Conservation (phyloP, 345 rosid species). For the Citrus glauca region DNA sequence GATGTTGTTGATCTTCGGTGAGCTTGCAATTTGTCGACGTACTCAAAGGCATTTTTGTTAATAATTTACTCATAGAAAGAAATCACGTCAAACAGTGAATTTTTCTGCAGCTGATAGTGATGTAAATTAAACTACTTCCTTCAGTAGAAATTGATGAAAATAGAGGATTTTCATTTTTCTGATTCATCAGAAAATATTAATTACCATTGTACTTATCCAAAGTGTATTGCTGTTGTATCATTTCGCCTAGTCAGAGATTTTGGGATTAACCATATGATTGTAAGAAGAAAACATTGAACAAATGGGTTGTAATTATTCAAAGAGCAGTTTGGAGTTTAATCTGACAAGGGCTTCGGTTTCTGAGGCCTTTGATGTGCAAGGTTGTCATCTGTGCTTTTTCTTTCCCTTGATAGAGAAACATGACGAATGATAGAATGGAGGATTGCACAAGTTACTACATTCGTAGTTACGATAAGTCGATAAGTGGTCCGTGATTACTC, state of each 20-base stretch:
- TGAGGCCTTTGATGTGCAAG: not conserved
- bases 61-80: not conserved
- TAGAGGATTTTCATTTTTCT: not conserved
- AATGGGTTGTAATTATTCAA: not conserved
- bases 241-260: not conserved
- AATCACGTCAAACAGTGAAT: not conserved
- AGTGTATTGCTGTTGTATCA: not conserved
- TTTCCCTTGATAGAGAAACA: not conserved
- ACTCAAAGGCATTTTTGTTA: not conserved
- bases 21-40: conserved; percentile 14
- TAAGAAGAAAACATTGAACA: not conserved
- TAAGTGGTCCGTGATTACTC: not conserved
- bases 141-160: not conserved
- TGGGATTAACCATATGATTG: not conserved
- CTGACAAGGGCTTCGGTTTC: too few species aligned
- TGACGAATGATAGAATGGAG: not conserved
- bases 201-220: not conserved
- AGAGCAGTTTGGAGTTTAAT: not conserved
- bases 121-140: conserved; percentile 2
- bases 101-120: not conserved
- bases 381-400: not conserved
- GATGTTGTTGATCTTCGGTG: conserved; percentile 90
- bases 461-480: not conserved
- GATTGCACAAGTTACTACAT: not conserved
- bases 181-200: not conserved